These are phyloP conservation scores for Talaromyces amestolkiae DNA, from an alignment of 2,329 filamentous ascomycete species.

Conservation along the genomic window DNA sequence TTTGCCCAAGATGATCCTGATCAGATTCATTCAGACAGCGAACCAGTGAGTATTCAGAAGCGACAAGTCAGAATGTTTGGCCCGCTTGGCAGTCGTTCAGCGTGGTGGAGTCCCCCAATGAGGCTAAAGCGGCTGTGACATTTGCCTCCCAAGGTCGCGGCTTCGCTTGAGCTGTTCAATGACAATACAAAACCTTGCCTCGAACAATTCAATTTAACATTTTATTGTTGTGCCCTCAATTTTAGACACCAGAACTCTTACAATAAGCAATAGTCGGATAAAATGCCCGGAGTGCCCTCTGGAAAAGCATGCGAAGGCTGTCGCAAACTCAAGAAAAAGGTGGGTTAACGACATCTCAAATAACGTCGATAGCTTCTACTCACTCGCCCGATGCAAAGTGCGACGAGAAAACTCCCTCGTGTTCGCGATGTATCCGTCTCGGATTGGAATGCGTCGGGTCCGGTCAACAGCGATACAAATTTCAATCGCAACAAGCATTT, in stretches of 20 bases:
- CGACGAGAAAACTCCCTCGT: constrained; percentile 46
- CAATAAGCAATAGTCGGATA: background rate
- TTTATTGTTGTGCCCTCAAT: too few relatives aligned
- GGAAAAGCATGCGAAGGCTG: constrained; percentile 53
- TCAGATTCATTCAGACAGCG: background rate
- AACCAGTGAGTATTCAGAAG: background rate
- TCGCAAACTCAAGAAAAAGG: constrained; percentile 56
- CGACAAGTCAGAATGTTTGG: background rate
- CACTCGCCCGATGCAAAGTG: constrained; percentile 41
- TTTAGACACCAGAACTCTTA: too few relatives aligned
- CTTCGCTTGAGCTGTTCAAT: background rate
- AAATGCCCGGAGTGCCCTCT: constrained; percentile 54
- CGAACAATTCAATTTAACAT: background rate
- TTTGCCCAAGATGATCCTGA: background rate
- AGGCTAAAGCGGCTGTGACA: constrained; percentile 1
- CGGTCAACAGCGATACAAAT: constrained; percentile 51
- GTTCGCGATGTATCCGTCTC: constrained; percentile 48
- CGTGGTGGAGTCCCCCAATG: background rate
- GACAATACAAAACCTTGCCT: background rate
- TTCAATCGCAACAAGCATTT: constrained; percentile 39
- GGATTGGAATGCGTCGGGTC: constrained; percentile 47
- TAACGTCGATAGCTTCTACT: too few relatives aligned
- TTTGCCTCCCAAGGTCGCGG: background rate
- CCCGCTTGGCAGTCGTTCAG: background rate
- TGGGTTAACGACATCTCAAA: constrained; percentile 23